These are phyloP conservation scores for Neofusicoccum sp. DNA, from an alignment of 2,329 filamentous ascomycete genomes.

Conservation along the genomic window DNA sequence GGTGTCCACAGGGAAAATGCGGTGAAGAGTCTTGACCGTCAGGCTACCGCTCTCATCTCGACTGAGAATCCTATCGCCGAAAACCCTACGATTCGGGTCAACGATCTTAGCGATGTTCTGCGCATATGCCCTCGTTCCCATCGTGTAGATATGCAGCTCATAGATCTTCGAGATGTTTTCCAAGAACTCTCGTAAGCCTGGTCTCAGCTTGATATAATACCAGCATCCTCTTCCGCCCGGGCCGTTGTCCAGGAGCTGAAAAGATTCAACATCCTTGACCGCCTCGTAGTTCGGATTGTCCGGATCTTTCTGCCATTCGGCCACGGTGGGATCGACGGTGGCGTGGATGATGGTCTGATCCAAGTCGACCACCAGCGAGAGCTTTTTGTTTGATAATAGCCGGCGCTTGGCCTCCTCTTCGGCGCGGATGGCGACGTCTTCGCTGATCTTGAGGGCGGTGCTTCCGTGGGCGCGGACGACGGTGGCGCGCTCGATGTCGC, in stretches of 20 bases:
- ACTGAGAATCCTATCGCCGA: slow-evolving; percentile 93
- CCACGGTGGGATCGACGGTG: slow-evolving; percentile 93
- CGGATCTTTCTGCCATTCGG: slow-evolving; percentile 89
- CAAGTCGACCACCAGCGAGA: slow-evolving; percentile 93
- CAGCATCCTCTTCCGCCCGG: slow-evolving; percentile 76
- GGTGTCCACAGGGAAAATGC: slow-evolving; percentile 93
- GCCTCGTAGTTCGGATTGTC: slow-evolving; percentile 88
- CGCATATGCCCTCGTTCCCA: slow-evolving; percentile 97
- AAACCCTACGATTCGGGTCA: slow-evolving; percentile 85
- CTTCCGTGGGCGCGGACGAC: slow-evolving; percentile 97
- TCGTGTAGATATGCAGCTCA: slow-evolving; percentile 97
- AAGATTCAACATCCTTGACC: slow-evolving; percentile 83
- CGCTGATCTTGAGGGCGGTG: slow-evolving; percentile 81
- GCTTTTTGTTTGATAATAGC: slow-evolving; percentile 76
- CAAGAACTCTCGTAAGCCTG: slow-evolving; percentile 80
- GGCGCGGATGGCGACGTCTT: slow-evolving; percentile 74
- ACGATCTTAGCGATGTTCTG: slow-evolving; percentile 89
- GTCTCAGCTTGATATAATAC: slow-evolving; percentile 98
- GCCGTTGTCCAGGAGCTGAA: slow-evolving; percentile 79
- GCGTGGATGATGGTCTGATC: slow-evolving; percentile 99
- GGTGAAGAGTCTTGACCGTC: slow-evolving; percentile 83
- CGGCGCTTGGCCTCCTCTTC: slow-evolving; percentile 87
- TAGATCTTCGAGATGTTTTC: slow-evolving; percentile 77
- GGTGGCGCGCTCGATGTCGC: slow-evolving; percentile 81
- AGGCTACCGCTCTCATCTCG: slow-evolving; percentile 96